Percentiles rank a stretch among this genome's conserved stretches.
phyloP scores from a whole-genome alignment of 305 asterid species.

The Plantago coronopus region DNA sequence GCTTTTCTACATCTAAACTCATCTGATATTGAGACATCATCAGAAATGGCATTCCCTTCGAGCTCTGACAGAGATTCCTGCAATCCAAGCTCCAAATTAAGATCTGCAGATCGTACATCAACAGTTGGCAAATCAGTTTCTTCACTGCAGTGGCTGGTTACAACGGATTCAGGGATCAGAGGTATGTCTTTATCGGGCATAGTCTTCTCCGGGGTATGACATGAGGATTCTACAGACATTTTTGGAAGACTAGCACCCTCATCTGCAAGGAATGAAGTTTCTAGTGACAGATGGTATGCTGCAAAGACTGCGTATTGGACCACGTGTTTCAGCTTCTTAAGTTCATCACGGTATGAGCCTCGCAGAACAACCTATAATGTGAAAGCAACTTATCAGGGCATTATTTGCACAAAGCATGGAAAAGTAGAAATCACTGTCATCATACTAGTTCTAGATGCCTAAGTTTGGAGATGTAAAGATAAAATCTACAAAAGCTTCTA shows the following conservation, averaged over 20 bases:
- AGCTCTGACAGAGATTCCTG: constrained; percentile 49
- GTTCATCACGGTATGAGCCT: constrained; percentile 69
- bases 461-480: not conserved
- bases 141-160: constrained; percentile 23
- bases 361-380: constrained; percentile 65
- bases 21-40: constrained; percentile 30
- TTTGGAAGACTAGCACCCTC: constrained; percentile 93
- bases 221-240: constrained; percentile 30
- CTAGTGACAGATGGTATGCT: constrained; percentile 84
- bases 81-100: constrained; percentile 47
- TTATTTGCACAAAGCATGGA: not conserved
- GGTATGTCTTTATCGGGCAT: constrained; percentile 33
- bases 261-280: constrained; percentile 87
- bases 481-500: too few relatives aligned
- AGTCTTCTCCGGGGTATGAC: constrained; percentile 32
- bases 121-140: constrained; percentile 26
- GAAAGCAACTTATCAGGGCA: not conserved
- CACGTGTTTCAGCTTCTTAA: constrained; percentile 78
- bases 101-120: constrained; percentile 33
- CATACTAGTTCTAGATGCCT: not conserved
- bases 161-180: constrained; percentile 28
- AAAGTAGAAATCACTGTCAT: not conserved
- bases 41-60: constrained; percentile 26
- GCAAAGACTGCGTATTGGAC: constrained; percentile 86
- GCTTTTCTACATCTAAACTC: constrained; percentile 36